A percentile compares a stretch with the other conserved stretches of the same genome.
phyloP scores from a whole-genome alignment of 1,139 yeast species.

The Hyphopichia pseudoburtonii region DNA sequence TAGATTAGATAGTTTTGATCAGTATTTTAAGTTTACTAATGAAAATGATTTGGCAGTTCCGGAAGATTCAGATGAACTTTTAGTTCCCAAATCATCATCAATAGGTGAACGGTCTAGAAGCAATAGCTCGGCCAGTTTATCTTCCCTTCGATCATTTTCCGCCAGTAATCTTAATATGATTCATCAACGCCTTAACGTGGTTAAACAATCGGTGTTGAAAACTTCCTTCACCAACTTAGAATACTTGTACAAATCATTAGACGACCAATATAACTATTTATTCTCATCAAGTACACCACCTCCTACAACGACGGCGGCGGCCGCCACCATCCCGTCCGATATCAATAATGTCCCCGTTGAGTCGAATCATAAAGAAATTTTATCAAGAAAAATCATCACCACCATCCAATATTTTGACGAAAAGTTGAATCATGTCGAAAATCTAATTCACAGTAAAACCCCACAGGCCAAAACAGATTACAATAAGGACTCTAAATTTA shows the following conservation, averaged over 20 bases:
- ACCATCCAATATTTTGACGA: constrained; percentile 59
- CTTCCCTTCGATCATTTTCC: constrained; percentile 33
- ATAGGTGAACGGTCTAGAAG: constrained; percentile 16
- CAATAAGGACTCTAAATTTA: constrained; percentile 28
- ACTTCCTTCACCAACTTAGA: constrained; percentile 47
- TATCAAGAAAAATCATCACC: constrained; percentile 47
- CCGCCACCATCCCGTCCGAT: constrained; percentile 7
- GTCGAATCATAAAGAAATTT: constrained; percentile 29
- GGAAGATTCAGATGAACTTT: constrained; percentile 13
- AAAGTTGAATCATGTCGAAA: constrained; percentile 52
- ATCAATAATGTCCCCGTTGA: constrained; percentile 8
- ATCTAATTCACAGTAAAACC: constrained; percentile 40
- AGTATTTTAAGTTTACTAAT: constrained; percentile 40
- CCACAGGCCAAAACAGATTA: constrained; percentile 31
- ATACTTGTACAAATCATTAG: constrained; percentile 48
- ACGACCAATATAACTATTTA: constrained; percentile 54
- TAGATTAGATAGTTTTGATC: constrained; percentile 51
- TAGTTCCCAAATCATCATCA: neutral
- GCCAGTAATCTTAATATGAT: constrained; percentile 36
- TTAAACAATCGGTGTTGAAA: constrained; percentile 43
- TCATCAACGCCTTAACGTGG: constrained; percentile 42
- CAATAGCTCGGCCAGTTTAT: constrained; percentile 27
- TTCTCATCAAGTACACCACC: constrained; percentile 16
- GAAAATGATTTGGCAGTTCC: constrained; percentile 14
- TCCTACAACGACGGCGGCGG: constrained; percentile 6